Percentiles rank a stretch among this genome's conserved stretches.
These are phyloP conservation scores for Madurella fahalii DNA, from an alignment of 2,329 filamentous ascomycete species.

Conservation along the genomic window DNA sequence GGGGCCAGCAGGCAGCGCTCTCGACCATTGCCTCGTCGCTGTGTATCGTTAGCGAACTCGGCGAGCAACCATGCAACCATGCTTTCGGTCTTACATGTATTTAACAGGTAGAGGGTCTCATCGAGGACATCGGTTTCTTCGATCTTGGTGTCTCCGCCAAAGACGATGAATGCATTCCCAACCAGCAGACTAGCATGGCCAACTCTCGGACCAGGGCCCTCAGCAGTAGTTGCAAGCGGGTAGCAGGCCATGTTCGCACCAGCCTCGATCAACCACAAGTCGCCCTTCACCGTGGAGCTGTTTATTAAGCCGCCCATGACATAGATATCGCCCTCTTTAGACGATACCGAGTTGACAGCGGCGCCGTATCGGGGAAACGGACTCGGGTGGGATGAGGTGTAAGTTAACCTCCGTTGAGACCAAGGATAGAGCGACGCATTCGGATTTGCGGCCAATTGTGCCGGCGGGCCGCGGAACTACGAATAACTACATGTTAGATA, in stretches of 20 bases:
- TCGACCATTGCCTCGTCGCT: conserved; percentile 98
- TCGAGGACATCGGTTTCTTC: conserved; percentile 88
- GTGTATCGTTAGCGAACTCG: conserved; percentile 22
- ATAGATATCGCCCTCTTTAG: conserved; percentile 96
- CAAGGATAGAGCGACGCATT: conserved; percentile 89
- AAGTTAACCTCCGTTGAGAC: conserved; percentile 86
- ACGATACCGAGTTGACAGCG: conserved; percentile 86
- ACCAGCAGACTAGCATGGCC: conserved; percentile 92
- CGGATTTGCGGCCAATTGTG: conserved; percentile 43
- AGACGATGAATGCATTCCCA: conserved; percentile 98
- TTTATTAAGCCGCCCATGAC: conserved; percentile 96
- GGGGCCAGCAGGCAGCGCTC: conserved; percentile 80
- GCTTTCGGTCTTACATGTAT: conserved; percentile 72
- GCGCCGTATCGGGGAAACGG: conserved; percentile 97
- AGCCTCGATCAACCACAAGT: conserved; percentile 96
- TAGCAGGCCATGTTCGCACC: conserved; percentile 85
- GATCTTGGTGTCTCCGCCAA: conserved; percentile 96
- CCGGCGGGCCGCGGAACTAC: conserved; percentile 48
- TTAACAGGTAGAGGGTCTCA: conserved; percentile 92
- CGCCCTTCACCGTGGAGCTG: conserved; percentile 91
- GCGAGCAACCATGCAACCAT: background rate
- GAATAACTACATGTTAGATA: conserved; percentile 6
- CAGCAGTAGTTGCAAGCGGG: conserved; percentile 83
- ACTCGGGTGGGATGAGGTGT: conserved; percentile 74
- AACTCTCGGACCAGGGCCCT: conserved; percentile 91